Conservation (phyloP, 805 yeast species). For the Sugiyamaella valdiviana region DNA sequence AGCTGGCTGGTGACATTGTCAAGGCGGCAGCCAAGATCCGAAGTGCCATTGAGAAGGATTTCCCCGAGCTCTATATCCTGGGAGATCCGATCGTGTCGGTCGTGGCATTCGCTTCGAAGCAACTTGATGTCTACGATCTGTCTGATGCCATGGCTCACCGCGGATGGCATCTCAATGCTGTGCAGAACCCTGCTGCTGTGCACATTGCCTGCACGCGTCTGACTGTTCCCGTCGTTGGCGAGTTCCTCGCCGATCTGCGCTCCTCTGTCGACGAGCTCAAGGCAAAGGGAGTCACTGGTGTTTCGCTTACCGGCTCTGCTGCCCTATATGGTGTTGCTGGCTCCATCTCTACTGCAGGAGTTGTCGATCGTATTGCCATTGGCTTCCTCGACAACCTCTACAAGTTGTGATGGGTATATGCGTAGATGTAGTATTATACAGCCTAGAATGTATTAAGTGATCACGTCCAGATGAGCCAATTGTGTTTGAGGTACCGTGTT, state of each 20-base stretch:
- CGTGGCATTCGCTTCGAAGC: constrained; percentile 60
- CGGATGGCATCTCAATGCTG: constrained; percentile 86
- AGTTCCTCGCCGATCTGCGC: constrained; percentile 49
- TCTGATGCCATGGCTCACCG: constrained; percentile 60
- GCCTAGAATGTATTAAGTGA: no score
- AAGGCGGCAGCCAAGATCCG: constrained; percentile 56
- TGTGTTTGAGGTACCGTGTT: no score
- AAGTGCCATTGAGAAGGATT: constrained; percentile 36
- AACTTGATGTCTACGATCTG: constrained; percentile 66
- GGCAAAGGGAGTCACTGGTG: constrained; percentile 23
- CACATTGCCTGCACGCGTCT: constrained; percentile 84
- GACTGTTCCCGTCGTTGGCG: constrained; percentile 55
- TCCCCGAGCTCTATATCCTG: constrained; percentile 57
- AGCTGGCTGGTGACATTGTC: constrained; percentile 63
- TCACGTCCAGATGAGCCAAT: not conserved
- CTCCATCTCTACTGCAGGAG: constrained; percentile 72
- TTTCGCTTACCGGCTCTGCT: constrained; percentile 52
- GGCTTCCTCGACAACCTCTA: constrained; percentile 80
- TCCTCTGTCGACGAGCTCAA: constrained; percentile 39
- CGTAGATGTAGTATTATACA: not conserved
- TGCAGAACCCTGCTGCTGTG: constrained; percentile 86
- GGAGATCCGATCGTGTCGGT: constrained; percentile 88
- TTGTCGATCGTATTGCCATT: constrained; percentile 71
- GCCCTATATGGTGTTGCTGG: constrained; percentile 96
- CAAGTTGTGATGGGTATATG: constrained; percentile 34